Evolutionary conservation across 129 eudicot species (phyloP).

Genomic region (Tanacetum coccineum): DNA sequence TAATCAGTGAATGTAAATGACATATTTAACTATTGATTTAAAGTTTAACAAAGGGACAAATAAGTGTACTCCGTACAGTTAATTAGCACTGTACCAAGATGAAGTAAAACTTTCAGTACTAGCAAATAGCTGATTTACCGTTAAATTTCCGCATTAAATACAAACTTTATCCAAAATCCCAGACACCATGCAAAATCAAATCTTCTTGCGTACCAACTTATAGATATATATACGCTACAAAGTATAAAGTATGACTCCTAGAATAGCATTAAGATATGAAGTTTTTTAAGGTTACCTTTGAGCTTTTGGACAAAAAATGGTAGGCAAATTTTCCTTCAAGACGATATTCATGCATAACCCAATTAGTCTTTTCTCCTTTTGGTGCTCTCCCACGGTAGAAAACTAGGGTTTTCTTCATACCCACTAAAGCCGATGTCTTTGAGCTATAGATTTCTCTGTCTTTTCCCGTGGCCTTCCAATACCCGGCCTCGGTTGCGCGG

Average conservation of each 20-base stretch:
- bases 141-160: constrained; percentile 23
- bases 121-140: constrained; percentile 10
- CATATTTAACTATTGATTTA: too few species aligned
- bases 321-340: constrained; percentile 93
- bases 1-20: too few species aligned
- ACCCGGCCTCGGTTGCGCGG: constrained; percentile 90
- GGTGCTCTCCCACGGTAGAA: constrained; percentile 93
- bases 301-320: constrained; percentile 62
- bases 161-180: constrained; percentile 16
- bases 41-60: too few species aligned
- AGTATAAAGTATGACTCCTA: background rate
- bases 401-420: constrained; percentile 97
- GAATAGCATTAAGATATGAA: background rate
- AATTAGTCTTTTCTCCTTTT: constrained; percentile 84
- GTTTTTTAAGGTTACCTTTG: constrained; percentile 48
- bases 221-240: background rate
- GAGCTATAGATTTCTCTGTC: constrained; percentile 91
- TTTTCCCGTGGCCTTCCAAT: constrained; percentile 97
- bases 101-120: background rate
- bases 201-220: too few species aligned
- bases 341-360: constrained; percentile 98
- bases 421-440: constrained; percentile 65
- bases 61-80: too few species aligned
- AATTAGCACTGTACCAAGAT: too few species aligned
- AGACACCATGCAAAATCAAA: background rate